These are phyloP conservation scores for Bipolaris cookei DNA, from an alignment of 2,329 filamentous ascomycete genomes.

Conservation along the genomic window DNA sequence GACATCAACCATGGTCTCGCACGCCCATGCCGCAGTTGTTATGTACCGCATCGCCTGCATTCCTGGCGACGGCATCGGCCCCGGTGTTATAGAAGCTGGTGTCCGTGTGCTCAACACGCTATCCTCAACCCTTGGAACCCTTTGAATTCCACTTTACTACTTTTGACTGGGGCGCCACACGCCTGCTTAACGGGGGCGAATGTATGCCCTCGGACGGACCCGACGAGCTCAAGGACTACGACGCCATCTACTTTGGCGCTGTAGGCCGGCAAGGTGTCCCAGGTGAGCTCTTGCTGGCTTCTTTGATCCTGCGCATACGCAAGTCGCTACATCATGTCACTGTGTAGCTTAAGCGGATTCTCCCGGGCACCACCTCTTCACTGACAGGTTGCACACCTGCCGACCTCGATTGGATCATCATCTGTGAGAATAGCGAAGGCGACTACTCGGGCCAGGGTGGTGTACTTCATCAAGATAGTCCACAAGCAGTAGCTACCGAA, in stretches of 20 bases:
- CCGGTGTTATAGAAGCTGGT: conserved; percentile 34
- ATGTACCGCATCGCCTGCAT: conserved; percentile 47
- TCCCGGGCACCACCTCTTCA: neutral
- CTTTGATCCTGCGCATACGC: neutral
- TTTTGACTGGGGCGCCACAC: neutral
- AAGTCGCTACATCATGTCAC: neutral
- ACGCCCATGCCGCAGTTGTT: conserved; percentile 27
- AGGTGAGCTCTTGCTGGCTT: neutral
- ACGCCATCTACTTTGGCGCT: neutral
- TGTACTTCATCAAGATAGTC: no score
- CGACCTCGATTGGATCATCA: neutral
- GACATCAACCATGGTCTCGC: conserved; percentile 31
- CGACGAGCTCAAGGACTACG: neutral
- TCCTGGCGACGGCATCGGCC: conserved; percentile 44
- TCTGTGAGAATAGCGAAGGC: neutral
- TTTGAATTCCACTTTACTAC: neutral
- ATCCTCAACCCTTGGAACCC: neutral
- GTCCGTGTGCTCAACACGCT: conserved; percentile 45
- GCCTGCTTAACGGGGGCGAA: neutral
- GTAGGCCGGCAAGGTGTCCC: neutral
- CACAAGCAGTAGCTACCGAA: no score
- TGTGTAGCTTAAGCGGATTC: neutral
- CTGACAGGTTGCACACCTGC: neutral
- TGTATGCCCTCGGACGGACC: neutral
- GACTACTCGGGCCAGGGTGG: neutral